Conservation (phyloP, 2,329 filamentous ascomycete species). For the Diaporthe nobilis region DNA sequence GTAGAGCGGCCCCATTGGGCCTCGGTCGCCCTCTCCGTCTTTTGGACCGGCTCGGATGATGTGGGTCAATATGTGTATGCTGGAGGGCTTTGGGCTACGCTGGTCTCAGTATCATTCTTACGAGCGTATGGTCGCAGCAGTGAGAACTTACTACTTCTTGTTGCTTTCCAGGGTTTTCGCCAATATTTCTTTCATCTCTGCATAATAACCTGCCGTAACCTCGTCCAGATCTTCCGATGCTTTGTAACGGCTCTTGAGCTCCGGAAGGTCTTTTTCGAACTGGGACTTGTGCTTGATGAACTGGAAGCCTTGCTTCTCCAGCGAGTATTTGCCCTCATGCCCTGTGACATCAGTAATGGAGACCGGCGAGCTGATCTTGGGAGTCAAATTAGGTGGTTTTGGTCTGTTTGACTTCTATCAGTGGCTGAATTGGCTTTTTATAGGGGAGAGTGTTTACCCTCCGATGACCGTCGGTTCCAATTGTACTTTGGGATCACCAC, state of each 20-base stretch:
- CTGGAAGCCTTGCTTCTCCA: conserved; percentile 26
- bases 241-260: conserved; percentile 31
- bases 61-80: conserved; percentile 35
- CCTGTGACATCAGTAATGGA: conserved; percentile 26
- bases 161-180: conserved; percentile 8
- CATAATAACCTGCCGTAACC: conserved; percentile 15
- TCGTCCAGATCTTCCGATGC: conserved; percentile 22
- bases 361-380: conserved; percentile 17
- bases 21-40: conserved; percentile 17
- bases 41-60: conserved; percentile 31
- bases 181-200: conserved; percentile 27
- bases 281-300: conserved; percentile 28
- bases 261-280: conserved; percentile 9
- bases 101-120: neutral
- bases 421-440: too few species aligned
- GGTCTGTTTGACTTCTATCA: neutral
- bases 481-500: conserved; percentile 12
- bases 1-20: conserved; percentile 5
- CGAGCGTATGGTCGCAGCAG: fast-evolving
- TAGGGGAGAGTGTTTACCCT: neutral
- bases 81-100: conserved; percentile 26
- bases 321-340: conserved; percentile 21
- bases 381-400: conserved; percentile 20
- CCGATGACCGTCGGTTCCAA: conserved; percentile 3
- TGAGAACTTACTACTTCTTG: conserved; percentile 25